These are phyloP conservation scores for Arthroderma sp. DNA, from an alignment of 2,329 filamentous ascomycete species.

Conservation along the genomic window DNA sequence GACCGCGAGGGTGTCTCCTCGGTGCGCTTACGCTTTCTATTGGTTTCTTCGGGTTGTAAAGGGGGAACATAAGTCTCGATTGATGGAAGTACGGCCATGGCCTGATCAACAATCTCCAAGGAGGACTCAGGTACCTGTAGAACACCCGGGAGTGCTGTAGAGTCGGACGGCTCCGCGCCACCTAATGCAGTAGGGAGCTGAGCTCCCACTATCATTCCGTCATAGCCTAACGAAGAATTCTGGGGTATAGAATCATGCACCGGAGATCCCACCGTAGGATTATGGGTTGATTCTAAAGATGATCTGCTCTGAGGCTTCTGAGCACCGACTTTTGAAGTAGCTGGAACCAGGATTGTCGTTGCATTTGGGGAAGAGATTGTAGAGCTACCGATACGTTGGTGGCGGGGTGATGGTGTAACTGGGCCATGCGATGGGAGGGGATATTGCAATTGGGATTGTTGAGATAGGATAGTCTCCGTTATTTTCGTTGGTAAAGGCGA, in stretches of 20 bases:
- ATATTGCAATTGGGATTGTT: not conserved
- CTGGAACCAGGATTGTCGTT: not conserved
- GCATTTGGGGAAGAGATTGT: not conserved
- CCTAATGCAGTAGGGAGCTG: not conserved
- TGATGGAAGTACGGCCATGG: too few relatives aligned
- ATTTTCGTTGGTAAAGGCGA: not conserved
- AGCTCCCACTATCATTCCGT: not conserved
- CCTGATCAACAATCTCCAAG: not conserved
- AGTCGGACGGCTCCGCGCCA: too few relatives aligned
- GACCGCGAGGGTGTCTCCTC: not conserved
- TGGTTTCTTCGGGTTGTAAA: not conserved
- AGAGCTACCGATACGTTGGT: not conserved
- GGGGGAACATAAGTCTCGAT: not conserved
- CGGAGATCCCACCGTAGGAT: not conserved
- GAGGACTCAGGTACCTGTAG: not conserved
- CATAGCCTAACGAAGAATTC: not conserved
- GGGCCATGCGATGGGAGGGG: not conserved
- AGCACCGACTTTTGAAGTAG: not conserved
- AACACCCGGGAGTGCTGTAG: not conserved
- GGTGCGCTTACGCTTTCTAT: not conserved
- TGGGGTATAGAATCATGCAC: not conserved
- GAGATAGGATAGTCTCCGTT: not conserved
- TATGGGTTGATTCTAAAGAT: not conserved
- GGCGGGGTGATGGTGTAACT: not conserved
- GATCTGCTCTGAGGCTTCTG: not conserved